These are phyloP conservation scores for Populus pruinosa DNA, from an alignment of 345 rosid species.

Conservation along the genomic window DNA sequence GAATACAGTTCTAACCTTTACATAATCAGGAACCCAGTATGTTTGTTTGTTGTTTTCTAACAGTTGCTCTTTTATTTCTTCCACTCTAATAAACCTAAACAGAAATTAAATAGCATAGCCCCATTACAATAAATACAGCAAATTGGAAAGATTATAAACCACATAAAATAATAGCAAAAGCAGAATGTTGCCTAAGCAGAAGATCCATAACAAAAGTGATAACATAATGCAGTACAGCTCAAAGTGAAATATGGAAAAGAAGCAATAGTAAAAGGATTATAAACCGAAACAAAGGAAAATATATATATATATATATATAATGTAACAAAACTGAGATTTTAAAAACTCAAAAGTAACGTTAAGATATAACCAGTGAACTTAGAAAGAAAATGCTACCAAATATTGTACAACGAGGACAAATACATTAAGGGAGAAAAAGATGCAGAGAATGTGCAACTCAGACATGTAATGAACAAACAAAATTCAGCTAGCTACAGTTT, in stretches of 20 bases:
- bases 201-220: neutral
- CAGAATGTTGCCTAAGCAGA: neutral
- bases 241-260: neutral
- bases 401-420: neutral
- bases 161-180: neutral
- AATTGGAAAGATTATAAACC: neutral
- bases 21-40: slow-evolving; percentile 96
- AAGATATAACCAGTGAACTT: neutral
- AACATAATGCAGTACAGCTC: neutral
- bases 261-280: neutral
- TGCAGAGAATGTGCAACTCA: neutral
- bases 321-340: neutral
- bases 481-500: neutral
- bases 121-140: neutral
- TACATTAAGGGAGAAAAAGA: neutral
- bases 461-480: neutral
- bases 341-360: neutral
- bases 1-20: slow-evolving; percentile 58
- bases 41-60: slow-evolving; percentile 83
- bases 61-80: slow-evolving; percentile 67
- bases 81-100: slow-evolving; percentile 89
- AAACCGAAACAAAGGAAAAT: neutral
- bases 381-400: neutral
- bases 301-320: neutral
- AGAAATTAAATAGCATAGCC: neutral